These are phyloP conservation scores for Calonectria naviculata DNA, from an alignment of 2,329 filamentous ascomycete species.

Conservation along the genomic window DNA sequence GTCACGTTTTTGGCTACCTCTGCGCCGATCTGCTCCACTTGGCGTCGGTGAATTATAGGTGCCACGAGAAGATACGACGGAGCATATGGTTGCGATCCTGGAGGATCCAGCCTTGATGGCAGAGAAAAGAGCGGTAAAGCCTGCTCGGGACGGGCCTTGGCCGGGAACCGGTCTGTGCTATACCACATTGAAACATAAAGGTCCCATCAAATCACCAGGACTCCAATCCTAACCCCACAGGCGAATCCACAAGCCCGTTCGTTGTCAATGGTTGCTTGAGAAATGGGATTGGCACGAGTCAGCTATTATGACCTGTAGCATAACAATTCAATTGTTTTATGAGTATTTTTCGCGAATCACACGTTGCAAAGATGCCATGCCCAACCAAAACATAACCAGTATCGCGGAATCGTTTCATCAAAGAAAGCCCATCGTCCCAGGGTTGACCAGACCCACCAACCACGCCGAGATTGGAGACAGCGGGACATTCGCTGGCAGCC, in stretches of 20 bases:
- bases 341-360: too few species aligned
- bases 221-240: not conserved
- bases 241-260: not conserved
- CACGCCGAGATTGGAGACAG: not conserved
- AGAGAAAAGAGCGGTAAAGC: not conserved
- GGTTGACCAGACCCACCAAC: not conserved
- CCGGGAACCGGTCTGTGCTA: not conserved
- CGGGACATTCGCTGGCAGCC: not conserved
- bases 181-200: not conserved
- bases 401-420: not conserved
- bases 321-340: not conserved
- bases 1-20: not conserved
- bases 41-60: not conserved
- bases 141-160: not conserved
- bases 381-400: too few species aligned
- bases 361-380: too few species aligned
- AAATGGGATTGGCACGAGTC: not conserved
- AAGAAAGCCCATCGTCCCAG: not conserved
- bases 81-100: not conserved
- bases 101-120: not conserved
- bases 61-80: not conserved
- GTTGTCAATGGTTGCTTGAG: not conserved
- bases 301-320: not conserved
- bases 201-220: not conserved
- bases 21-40: not conserved